phyloP scores from a whole-genome alignment of 2,329 filamentous ascomycete species.

The Cladobotryum mycophilum region DNA sequence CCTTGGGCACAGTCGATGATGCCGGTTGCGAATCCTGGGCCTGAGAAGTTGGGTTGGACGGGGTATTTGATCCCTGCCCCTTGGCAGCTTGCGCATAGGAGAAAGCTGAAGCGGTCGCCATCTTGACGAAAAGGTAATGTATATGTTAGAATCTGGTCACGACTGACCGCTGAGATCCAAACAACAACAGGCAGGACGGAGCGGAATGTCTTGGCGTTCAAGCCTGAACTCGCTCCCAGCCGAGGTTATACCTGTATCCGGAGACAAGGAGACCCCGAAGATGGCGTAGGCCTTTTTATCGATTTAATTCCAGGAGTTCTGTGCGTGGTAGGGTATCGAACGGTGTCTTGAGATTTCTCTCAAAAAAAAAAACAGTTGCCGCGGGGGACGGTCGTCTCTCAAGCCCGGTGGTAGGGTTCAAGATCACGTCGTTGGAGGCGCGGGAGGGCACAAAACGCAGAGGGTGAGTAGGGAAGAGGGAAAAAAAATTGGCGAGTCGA shows the following conservation, averaged over 20 bases:
- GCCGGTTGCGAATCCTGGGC: conserved; percentile 23
- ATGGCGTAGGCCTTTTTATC: not conserved
- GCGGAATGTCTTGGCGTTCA: conserved; percentile 6
- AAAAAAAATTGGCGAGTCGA: not conserved
- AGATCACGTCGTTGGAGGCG: conserved; percentile 14
- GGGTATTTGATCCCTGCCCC: conserved; percentile 49
- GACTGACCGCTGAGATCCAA: conserved; percentile 14
- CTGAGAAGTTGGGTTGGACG: conserved; percentile 19
- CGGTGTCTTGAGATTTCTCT: not conserved
- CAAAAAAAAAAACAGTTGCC: not conserved
- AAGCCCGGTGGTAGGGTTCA: conserved; percentile 9
- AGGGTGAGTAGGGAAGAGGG: not conserved
- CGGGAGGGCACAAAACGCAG: conserved; percentile 6
- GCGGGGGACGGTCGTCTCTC: conserved; percentile 12
- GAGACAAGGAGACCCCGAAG: not conserved
- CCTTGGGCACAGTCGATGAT: conserved; percentile 22
- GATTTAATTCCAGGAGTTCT: not conserved
- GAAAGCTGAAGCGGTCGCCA: conserved; percentile 59
- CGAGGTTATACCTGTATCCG: conserved; percentile 11
- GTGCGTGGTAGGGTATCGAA: not conserved
- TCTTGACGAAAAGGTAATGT: conserved; percentile 24
- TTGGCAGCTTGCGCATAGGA: conserved; percentile 96
- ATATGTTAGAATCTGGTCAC: conserved; percentile 18
- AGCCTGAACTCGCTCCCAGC: conserved; percentile 15
- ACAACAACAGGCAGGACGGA: conserved; percentile 15